Evolutionary conservation across 306 rosid genomes (phyloP), one percentile per base, ranked within the genome.

Genomic region (Clitoria ternatea): DNA sequence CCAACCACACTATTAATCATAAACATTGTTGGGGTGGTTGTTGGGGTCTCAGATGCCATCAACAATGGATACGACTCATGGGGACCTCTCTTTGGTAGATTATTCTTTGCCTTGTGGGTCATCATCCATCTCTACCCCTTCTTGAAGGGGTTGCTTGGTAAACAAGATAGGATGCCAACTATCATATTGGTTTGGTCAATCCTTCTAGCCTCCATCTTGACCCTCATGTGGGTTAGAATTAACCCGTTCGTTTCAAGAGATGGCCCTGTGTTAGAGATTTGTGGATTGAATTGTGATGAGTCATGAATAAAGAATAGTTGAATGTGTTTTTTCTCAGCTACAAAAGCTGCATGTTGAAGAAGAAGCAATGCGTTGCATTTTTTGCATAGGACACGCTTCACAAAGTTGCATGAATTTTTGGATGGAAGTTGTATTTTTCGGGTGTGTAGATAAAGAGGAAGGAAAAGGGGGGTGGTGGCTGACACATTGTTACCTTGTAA

Each of bases 11-110:
- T 94, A 45, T 71, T 94, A 61, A 91, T 94, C 70, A 83, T 94
- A 54, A 94, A 94, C 26, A 85, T 94, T 0, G 86, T 91, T 7
- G 99, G 97, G 13, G 92, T 94, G 5, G 64, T 94, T 22, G 97
- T 94, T 15, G 99, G 99, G 22, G 33, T 94, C 63, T 87, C 97
- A 3, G 96, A 93, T 11, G 94, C 98, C 60, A 93, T 93, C 86
- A 93, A 93, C 71, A 93, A 90, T 26, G 98, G 98, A 30, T 93
- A 93, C 12, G 96, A 94, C 32, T 85, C 99, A 17, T 91, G 99
- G 99, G 99, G 97, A 45, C 97, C 96, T 23, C 89, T 94, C 23
- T 94, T 94, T 15, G 97, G 97, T 37, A 89, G 99, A 85, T 81
- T 91, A 53, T 91, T 94, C 83, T 94, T 94, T n/a, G 95, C 96